Percentiles rank a stretch among this genome's conserved stretches.
phyloP scores from a whole-genome alignment of 2,329 filamentous ascomycete genomes.

The Cytospora piceicola region DNA sequence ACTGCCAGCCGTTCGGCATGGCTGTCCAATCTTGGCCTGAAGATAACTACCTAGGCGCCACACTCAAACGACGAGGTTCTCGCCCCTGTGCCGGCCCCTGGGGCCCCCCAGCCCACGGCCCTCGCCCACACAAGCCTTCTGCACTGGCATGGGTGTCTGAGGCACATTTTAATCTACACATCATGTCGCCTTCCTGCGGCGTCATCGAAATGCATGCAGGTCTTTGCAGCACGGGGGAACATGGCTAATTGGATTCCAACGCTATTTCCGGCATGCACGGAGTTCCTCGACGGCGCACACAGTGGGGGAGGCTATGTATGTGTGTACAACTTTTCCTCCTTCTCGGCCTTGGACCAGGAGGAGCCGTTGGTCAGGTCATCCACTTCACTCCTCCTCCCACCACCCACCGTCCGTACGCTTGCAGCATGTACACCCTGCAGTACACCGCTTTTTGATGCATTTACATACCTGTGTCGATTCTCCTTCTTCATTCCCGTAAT shows the following conservation, averaged over 20 bases:
- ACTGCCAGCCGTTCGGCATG: constrained; percentile 25
- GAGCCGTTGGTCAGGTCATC: constrained; percentile 23
- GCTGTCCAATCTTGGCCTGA: constrained; percentile 24
- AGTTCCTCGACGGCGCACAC: constrained; percentile 21
- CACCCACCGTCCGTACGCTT: constrained; percentile 21
- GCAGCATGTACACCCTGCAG: constrained; percentile 14
- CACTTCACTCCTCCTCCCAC: background rate
- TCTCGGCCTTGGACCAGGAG: constrained; percentile 21
- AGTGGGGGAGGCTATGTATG: constrained; percentile 13
- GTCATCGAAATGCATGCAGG: constrained; percentile 27
- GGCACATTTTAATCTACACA: constrained; percentile 27
- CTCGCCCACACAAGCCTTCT: constrained; percentile 12
- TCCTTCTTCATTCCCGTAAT: constrained; percentile 6
- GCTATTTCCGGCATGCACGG: constrained; percentile 25
- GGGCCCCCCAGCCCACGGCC: constrained; percentile 10
- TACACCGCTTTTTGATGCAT: constrained; percentile 29
- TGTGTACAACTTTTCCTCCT: background rate
- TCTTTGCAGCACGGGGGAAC: constrained; percentile 14
- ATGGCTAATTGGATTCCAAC: constrained; percentile 25
- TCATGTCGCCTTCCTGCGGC: constrained; percentile 23
- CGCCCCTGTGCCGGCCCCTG: constrained; percentile 7
- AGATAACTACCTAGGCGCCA: constrained; percentile 10
- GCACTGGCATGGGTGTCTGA: constrained; percentile 17
- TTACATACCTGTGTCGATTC: constrained; percentile 5
- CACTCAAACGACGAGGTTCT: constrained; percentile 14